phyloP scores from a whole-genome alignment of 2,329 filamentous ascomycete species.

The Diplocarpon rosae region DNA sequence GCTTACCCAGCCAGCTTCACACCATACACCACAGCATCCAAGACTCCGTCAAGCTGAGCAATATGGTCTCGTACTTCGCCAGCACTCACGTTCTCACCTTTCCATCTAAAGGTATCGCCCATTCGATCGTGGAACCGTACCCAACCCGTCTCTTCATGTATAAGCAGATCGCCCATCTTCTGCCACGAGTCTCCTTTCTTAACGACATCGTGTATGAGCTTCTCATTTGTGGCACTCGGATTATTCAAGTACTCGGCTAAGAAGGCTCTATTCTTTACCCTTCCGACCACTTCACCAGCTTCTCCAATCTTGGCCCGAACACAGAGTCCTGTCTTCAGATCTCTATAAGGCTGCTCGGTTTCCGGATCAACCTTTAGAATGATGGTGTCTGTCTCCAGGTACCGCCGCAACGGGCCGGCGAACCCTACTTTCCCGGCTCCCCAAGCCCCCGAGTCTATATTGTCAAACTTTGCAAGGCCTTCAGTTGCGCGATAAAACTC shows the following conservation, averaged over 20 bases:
- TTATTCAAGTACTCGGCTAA: slow-evolving; percentile 34
- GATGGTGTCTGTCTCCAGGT: slow-evolving; percentile 32
- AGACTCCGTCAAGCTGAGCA: slow-evolving; percentile 30
- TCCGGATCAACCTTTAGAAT: slow-evolving; percentile 31
- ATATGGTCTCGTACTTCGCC: slow-evolving; percentile 35
- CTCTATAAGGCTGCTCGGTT: slow-evolving; percentile 31
- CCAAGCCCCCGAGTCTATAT: slow-evolving; percentile 31
- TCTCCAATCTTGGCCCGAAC: slow-evolving; percentile 29
- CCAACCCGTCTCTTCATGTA: slow-evolving; percentile 32
- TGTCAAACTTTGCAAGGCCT: slow-evolving; percentile 35
- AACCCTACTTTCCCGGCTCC: slow-evolving; percentile 35
- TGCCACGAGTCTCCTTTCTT: slow-evolving; percentile 35
- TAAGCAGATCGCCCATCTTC: slow-evolving; percentile 34
- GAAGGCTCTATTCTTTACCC: slow-evolving; percentile 30
- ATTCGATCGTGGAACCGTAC: slow-evolving; percentile 37
- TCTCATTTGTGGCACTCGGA: slow-evolving; percentile 32
- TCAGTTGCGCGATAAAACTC: slow-evolving; percentile 39
- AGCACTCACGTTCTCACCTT: slow-evolving; percentile 36
- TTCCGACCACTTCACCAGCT: slow-evolving; percentile 35
- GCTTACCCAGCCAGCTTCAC: slow-evolving; percentile 31
- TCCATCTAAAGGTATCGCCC: slow-evolving; percentile 44
- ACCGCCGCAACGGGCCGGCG: slow-evolving; percentile 30
- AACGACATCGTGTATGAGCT: slow-evolving; percentile 34
- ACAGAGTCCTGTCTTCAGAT: slow-evolving; percentile 35
- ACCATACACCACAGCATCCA: slow-evolving; percentile 35